Evolutionary conservation across 148 eudicot genomes (phyloP).

Genomic region (Rhododendron simsii): DNA sequence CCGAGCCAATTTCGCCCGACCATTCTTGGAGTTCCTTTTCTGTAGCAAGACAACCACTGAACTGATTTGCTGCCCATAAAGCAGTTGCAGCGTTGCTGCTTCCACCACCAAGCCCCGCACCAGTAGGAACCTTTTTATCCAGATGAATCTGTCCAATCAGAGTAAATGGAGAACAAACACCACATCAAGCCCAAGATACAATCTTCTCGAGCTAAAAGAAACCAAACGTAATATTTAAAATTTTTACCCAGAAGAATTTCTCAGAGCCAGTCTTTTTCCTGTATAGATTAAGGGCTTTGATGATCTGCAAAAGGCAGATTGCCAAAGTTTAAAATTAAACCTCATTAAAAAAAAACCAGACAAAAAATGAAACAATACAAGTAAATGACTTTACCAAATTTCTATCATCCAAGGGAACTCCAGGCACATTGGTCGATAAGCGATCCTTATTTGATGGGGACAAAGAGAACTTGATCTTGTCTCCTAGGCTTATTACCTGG

Average conservation of each 20-base stretch:
- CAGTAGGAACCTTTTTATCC: constrained; percentile 96
- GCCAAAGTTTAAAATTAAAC: constrained; percentile 6
- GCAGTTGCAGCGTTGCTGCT: constrained; percentile 99
- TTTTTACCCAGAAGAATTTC: constrained; percentile 76
- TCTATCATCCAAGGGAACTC: constrained; percentile 84
- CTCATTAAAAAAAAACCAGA: neutral
- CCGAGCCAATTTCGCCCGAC: constrained; percentile 98
- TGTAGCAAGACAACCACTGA: constrained; percentile 75
- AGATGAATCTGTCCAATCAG: constrained; percentile 63
- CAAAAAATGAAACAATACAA: neutral
- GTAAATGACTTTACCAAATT: constrained; percentile 58
- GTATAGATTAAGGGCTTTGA: constrained; percentile 78
- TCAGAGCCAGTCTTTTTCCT: constrained; percentile 82
- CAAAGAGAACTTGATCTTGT: constrained; percentile 82
- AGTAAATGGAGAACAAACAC: constrained; percentile 1
- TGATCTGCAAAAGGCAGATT: constrained; percentile 53
- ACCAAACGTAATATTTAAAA: neutral
- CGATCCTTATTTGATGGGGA: constrained; percentile 90
- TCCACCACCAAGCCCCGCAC: constrained; percentile 98
- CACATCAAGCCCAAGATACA: neutral
- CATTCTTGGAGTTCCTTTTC: constrained; percentile 90
- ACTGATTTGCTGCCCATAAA: constrained; percentile 96
- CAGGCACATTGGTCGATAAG: constrained; percentile 80
- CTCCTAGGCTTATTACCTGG: constrained; percentile 93
- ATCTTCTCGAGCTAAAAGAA: neutral